Conservation (phyloP, 1,139 yeast species). For the Kluyveromyces sp. region DNA sequence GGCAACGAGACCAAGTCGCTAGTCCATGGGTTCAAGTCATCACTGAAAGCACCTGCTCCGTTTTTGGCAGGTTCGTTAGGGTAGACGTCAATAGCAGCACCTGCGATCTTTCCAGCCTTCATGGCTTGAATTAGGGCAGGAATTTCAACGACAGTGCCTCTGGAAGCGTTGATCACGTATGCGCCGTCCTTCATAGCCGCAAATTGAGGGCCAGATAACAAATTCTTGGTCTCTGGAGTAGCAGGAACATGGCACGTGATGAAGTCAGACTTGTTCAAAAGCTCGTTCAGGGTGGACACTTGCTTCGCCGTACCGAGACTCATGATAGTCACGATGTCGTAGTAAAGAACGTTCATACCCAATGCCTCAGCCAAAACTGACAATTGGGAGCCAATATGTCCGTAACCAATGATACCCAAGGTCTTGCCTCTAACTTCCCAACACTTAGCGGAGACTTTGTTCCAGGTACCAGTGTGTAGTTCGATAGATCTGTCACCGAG, state of each 20-base stretch:
- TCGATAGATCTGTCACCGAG: conserved; percentile 95
- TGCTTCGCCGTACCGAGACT: conserved; percentile 95
- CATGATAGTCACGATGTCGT: conserved; percentile 91
- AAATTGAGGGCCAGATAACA: conserved; percentile 85
- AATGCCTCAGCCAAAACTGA: conserved; percentile 95
- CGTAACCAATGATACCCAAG: conserved; percentile 93
- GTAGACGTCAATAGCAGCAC: conserved; percentile 94
- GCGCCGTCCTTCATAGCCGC: conserved; percentile 97
- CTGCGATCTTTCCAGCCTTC: conserved; percentile 91
- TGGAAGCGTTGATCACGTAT: conserved; percentile 87
- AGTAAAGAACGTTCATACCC: conserved; percentile 96
- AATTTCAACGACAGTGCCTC: conserved; percentile 97
- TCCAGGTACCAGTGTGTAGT: conserved; percentile 96
- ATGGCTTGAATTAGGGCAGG: conserved; percentile 89
- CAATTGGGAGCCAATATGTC: conserved; percentile 96
- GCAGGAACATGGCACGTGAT: conserved; percentile 94
- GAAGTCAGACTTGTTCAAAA: conserved; percentile 76
- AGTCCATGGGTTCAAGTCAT: conserved; percentile 74
- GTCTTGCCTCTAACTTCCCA: conserved; percentile 99
- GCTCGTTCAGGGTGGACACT: conserved; percentile 76
- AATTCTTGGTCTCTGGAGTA: conserved; percentile 82
- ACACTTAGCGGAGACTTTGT: conserved; percentile 88
- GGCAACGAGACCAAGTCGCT: conserved; percentile 74
- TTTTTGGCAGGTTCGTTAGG: conserved; percentile 98
- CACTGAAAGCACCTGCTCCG: conserved; percentile 72